Percentiles rank a stretch among this genome's conserved stretches.
Conservation (phyloP, 345 rosid genomes). For the Camelina neglecta region DNA sequence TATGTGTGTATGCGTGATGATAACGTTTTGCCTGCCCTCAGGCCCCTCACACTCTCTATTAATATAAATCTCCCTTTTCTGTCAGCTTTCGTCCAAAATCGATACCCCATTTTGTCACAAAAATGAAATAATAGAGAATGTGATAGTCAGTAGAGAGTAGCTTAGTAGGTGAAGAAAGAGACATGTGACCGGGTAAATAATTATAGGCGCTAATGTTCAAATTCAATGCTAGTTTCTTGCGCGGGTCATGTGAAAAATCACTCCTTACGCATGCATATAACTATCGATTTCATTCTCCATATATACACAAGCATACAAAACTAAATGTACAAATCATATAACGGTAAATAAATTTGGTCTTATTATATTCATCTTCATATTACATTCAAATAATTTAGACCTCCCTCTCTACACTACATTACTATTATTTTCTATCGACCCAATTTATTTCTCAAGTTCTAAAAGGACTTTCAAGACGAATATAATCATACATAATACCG, state of each 20-base stretch:
- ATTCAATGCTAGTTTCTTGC: no score
- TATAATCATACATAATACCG: conserved; percentile 87
- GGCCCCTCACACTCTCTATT: conserved; percentile 54
- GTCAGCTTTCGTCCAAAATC: conserved; percentile 78
- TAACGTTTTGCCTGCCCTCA: conserved; percentile 55
- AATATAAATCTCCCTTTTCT: conserved; percentile 53
- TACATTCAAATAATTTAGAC: conserved; percentile 16
- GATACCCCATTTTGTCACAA: conserved; percentile 65
- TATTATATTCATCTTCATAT: conserved; percentile 15
- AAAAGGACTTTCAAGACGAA: conserved; percentile 66
- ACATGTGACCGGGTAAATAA: no score
- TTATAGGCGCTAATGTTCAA: no score
- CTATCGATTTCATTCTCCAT: no score
- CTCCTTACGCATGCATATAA: no score
- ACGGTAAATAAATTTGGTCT: background rate
- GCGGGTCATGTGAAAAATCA: no score
- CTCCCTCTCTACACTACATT: background rate
- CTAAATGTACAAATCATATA: background rate
- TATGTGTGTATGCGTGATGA: conserved; percentile 37
- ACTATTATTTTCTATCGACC: conserved; percentile 19
- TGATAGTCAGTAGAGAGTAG: no score
- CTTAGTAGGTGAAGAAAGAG: no score
- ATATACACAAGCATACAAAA: background rate
- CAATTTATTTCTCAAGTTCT: background rate
- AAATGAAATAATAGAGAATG: background rate